Evolutionary conservation across 768 basidiomycete species (phyloP).

Genomic region (Amanita exitialis): DNA sequence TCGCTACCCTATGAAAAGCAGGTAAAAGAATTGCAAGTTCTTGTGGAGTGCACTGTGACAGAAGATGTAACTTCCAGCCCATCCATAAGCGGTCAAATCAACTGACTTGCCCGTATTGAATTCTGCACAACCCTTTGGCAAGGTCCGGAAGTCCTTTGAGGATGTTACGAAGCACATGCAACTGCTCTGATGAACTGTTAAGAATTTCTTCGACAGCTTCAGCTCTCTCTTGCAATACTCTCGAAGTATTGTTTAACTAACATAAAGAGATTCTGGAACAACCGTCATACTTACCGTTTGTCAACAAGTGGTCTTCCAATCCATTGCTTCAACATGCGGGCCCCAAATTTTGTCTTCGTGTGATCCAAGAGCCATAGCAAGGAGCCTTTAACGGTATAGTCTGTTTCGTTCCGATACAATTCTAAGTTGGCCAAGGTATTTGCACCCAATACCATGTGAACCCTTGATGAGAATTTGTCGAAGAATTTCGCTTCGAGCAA

Average conservation of each 20-base stretch:
- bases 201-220: constrained; percentile 83
- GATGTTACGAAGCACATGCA: constrained; percentile 59
- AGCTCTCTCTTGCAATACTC: constrained; percentile 64
- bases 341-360: constrained; percentile 84
- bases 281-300: constrained; percentile 33
- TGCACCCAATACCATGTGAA: constrained; percentile 81
- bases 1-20: constrained; percentile 64
- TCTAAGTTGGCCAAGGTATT: constrained; percentile 88
- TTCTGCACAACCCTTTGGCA: constrained; percentile 73
- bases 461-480: constrained; percentile 60
- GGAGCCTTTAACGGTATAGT: constrained; percentile 63
- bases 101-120: constrained; percentile 84
- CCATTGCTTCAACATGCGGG: constrained; percentile 77
- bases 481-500: constrained; percentile 75
- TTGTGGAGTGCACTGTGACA: constrained; percentile 61
- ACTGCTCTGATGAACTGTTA: constrained; percentile 44
- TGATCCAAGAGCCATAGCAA: constrained; percentile 81
- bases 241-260: constrained; percentile 18
- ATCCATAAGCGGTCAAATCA: background rate
- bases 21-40: constrained; percentile 71
- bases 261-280: background rate
- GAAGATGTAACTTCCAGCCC: background rate
- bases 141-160: constrained; percentile 80
- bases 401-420: constrained; percentile 87
- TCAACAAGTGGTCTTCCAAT: constrained; percentile 78